Base-by-base conservation (phyloP, 1,139 yeast genomes). In the Hemisphaericaspora lyxosophila region DNA sequence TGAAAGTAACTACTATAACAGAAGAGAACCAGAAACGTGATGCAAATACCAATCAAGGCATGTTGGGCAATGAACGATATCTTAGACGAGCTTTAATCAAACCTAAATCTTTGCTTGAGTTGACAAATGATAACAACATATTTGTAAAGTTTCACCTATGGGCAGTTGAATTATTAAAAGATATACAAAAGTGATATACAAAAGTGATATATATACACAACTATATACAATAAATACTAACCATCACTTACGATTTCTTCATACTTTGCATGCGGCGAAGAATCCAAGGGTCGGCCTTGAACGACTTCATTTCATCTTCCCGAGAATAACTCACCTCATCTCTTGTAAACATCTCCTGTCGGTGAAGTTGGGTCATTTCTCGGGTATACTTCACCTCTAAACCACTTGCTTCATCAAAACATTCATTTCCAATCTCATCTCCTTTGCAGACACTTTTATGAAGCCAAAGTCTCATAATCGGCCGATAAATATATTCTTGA, bases 141-240 rank as follows among this genome's bases (percentile, higher is more conserved):
- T 85, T 84, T 54, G 65, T 82, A 8, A 79, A 78, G 51, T 55
- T 84, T 13, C 95, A 86, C 54, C 58, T 81, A 16, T 81, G 87
- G 82, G 82, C 80, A 15, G 57, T 77, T 1, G 80, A 75, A 41
- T 54, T 85, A 24, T 36, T 46, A n/a, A 40, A 40, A 24, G 53
- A 49, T 38, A 36, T 45, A 25, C 7, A n/a, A n/a, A n/a, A n/a
- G n/a, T n/a, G n/a, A n/a, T n/a, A n/a, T n/a, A n/a, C n/a, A n/a
- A n/a, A n/a, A n/a, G n/a, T n/a, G n/a, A n/a, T n/a, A n/a, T n/a
- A n/a, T n/a, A n/a, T n/a, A n/a, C n/a, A n/a, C n/a, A n/a, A n/a
- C n/a, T n/a, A n/a, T n/a, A n/a, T n/a, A n/a, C n/a, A n/a, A n/a
- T n/a, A n/a, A n/a, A n/a, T n/a, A n/a, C n/a, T n/a, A n/a, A n/a